Base-by-base conservation (phyloP, 495 filamentous ascomycete species). In the Echria macrotheca region DNA sequence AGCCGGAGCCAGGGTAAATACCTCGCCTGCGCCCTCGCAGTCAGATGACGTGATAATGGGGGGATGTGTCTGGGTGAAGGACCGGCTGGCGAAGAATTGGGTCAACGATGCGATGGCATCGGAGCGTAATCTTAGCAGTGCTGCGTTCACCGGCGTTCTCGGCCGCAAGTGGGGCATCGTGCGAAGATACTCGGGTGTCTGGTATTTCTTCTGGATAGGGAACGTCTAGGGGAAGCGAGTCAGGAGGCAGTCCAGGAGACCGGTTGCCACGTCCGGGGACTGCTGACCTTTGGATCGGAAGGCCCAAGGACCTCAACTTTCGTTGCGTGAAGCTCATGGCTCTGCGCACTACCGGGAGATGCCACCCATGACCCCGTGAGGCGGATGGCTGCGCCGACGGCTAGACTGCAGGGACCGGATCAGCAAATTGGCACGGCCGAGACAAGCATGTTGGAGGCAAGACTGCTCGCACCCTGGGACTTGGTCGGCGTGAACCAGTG, bases 41-140 rank as follows among this genome's bases (percentile, higher is more conserved):
- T 98, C 93, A 0, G 94, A 98, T 4, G 93, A 95, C 5, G 94
- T 97, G 57, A 98, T 86, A 50, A 96, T 82, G 5, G 93, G 93
- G 17, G 93, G 84, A 57, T 97, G 91, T 14, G 86, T 85, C 66
- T 97, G 93, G 14, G 87, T 75, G 60, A 91, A 98, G 23, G 80
- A 70, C 21, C 77, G 77, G 22, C 71, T 65, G 21, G 71, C 63
- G 54, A 96, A 95, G 66, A 85, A 89, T 23, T 73, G 74, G 46
- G 81, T 87, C 21, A 95, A 59, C 35, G 79, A 76, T 46, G 85
- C 79, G 59, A 93, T 82, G 42, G 76, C 69, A 35, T 89, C 82
- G 31, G 93, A 98, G 55, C 93, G 84, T 53, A 97, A 76, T 38
- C 87, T 86, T 18, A 96, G 71, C 49, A 96, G 72, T 24, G 86